phyloP scores from a whole-genome alignment of 2,329 filamentous ascomycete species.

The Cladosporium oxysporum region DNA sequence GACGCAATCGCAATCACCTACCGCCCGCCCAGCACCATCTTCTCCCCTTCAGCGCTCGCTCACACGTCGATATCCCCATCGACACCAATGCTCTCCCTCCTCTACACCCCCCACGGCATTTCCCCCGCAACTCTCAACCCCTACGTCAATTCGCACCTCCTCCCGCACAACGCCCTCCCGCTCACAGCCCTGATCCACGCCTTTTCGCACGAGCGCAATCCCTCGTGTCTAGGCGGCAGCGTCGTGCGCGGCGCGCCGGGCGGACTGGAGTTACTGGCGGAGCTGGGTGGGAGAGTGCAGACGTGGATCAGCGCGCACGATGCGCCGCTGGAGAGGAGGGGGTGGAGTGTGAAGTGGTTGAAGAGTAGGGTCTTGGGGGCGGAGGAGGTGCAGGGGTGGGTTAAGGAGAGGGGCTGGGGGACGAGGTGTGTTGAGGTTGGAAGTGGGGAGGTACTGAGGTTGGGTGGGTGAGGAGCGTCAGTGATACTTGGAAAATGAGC shows the following conservation, averaged over 20 bases:
- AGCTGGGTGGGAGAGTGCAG: constrained; percentile 55
- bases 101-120: constrained; percentile 67
- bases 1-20: constrained; percentile 73
- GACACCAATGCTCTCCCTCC: constrained; percentile 54
- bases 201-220: constrained; percentile 60
- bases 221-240: constrained; percentile 64
- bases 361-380: constrained; percentile 48
- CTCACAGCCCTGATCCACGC: constrained; percentile 66
- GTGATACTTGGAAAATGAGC: neutral
- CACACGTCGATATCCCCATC: constrained; percentile 19
- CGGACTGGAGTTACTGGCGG: constrained; percentile 58
- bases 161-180: constrained; percentile 57
- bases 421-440: constrained; percentile 8
- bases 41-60: neutral
- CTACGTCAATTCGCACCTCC: constrained; percentile 60
- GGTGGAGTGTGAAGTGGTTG: constrained; percentile 54
- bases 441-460: neutral
- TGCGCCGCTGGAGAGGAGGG: constrained; percentile 58
- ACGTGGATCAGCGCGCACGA: constrained; percentile 67
- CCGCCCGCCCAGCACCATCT: constrained; percentile 44
- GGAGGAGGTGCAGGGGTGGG: constrained; percentile 49
- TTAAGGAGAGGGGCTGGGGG: constrained; percentile 31
- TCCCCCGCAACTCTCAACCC: constrained; percentile 55
- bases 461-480: neutral
- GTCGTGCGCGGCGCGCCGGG: constrained; percentile 59